Evolutionary conservation across 1,284 basidiomycete species (phyloP).

Genomic region (Cutaneotrichosporon cavernicola): DNA sequence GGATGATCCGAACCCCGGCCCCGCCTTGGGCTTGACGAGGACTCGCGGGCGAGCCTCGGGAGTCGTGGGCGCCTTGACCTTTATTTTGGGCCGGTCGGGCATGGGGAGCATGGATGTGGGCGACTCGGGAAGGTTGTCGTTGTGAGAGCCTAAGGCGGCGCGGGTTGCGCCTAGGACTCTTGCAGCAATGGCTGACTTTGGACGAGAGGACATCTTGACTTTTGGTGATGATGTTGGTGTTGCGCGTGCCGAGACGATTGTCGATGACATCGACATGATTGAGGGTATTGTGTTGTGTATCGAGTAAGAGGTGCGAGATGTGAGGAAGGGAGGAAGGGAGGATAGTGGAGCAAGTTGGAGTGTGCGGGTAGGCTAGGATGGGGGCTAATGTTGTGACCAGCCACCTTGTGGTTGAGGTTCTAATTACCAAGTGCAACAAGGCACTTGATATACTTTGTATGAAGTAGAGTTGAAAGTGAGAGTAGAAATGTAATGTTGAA

Average conservation of each 20-base stretch:
- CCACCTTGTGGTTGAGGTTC: neutral
- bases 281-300: neutral
- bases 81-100: conserved; percentile 30
- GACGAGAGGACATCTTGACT: conserved; percentile 13
- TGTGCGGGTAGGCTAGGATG: neutral
- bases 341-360: neutral
- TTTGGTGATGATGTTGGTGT: conserved; percentile 3
- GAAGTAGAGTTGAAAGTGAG: neutral
- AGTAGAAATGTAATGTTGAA: neutral
- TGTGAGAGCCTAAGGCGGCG: conserved; percentile 14
- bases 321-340: neutral
- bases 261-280: conserved; percentile 9
- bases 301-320: neutral
- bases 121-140: conserved; percentile 23
- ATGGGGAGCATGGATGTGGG: conserved; percentile 14
- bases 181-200: conserved; percentile 4
- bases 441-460: neutral
- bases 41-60: conserved; percentile 46
- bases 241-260: conserved; percentile 1
- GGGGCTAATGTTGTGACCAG: conserved; percentile 2
- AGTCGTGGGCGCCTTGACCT: conserved; percentile 45
- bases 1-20: conserved; percentile 1
- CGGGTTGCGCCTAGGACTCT: conserved; percentile 11
- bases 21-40: conserved; percentile 28
- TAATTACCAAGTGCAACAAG: neutral